These are phyloP conservation scores for Flagelloscypha sp. DNA, from an alignment of 768 basidiomycete species.

Conservation along the genomic window DNA sequence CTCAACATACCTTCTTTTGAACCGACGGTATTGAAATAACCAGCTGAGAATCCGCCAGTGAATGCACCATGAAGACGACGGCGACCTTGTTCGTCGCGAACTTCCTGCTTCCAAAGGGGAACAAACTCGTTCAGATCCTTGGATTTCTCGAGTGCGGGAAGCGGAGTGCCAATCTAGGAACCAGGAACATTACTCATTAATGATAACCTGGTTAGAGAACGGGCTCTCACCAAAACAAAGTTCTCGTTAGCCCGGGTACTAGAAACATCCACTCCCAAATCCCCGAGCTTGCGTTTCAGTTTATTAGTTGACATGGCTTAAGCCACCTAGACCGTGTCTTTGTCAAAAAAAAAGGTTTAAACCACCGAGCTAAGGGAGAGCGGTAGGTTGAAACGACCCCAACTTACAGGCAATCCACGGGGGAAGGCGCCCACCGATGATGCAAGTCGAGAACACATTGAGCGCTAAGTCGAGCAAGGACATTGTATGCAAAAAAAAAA, in stretches of 20 bases:
- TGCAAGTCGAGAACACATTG: too few species aligned
- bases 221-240: slow-evolving; percentile 75
- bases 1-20: slow-evolving; percentile 76
- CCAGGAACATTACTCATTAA: slow-evolving; percentile 7
- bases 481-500: too few species aligned
- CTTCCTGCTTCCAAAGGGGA: slow-evolving; percentile 97
- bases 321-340: too few species aligned
- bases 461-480: too few species aligned
- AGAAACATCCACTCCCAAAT: slow-evolving; percentile 65
- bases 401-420: too few species aligned
- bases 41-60: slow-evolving; percentile 96
- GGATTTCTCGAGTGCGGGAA: slow-evolving; percentile 90
- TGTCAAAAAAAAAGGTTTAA: too few species aligned
- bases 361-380: too few species aligned
- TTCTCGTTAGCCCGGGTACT: slow-evolving; percentile 70
- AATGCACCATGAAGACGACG: slow-evolving; percentile 95
- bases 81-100: slow-evolving; percentile 88
- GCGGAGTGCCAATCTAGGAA: slow-evolving; percentile 80
- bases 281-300: slow-evolving; percentile 80
- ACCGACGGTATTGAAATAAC: slow-evolving; percentile 94
- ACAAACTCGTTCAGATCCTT: slow-evolving; percentile 93
- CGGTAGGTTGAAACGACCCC: too few species aligned
- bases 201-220: background rate
- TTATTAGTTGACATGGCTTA: slow-evolving; percentile 38
- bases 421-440: too few species aligned